These are phyloP conservation scores for Sutorius australiensis DNA, from an alignment of 768 basidiomycete species.

Conservation along the genomic window DNA sequence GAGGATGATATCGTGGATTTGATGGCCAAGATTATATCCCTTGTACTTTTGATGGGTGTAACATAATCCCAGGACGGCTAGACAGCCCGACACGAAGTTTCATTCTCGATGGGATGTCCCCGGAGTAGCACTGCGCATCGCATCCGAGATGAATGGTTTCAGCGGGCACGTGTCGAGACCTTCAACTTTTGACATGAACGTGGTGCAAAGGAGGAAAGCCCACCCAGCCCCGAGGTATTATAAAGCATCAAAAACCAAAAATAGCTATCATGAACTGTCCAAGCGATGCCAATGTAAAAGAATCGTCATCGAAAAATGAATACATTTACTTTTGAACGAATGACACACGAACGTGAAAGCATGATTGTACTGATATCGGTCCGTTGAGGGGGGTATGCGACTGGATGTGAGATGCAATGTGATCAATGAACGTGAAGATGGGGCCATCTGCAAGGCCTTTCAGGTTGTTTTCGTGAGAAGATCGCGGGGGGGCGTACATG, in stretches of 20 bases:
- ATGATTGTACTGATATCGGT: constrained; percentile 25
- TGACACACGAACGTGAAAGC: constrained; percentile 26
- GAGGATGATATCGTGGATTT: background rate
- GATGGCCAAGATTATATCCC: background rate
- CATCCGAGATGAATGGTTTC: background rate
- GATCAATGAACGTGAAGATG: constrained; percentile 24
- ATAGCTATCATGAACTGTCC: background rate
- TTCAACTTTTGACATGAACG: background rate
- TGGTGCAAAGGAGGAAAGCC: background rate
- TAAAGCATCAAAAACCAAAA: background rate
- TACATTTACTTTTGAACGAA: constrained; percentile 16
- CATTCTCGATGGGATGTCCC: background rate
- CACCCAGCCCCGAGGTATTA: background rate
- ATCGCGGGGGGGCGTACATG: constrained; percentile 12
- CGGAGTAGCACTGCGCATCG: background rate
- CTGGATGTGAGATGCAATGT: constrained; percentile 19
- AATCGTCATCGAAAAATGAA: constrained; percentile 2
- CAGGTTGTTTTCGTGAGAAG: background rate
- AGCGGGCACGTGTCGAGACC: background rate
- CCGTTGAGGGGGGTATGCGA: constrained; percentile 26
- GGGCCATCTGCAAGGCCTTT: constrained; percentile 22
- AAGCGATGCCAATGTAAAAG: constrained; percentile 1
- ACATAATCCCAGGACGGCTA: background rate
- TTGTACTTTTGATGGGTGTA: background rate
- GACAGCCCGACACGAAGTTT: background rate